phyloP scores from a whole-genome alignment of 2,329 filamentous ascomycete species.

The Exophiala lecanii-corni region DNA sequence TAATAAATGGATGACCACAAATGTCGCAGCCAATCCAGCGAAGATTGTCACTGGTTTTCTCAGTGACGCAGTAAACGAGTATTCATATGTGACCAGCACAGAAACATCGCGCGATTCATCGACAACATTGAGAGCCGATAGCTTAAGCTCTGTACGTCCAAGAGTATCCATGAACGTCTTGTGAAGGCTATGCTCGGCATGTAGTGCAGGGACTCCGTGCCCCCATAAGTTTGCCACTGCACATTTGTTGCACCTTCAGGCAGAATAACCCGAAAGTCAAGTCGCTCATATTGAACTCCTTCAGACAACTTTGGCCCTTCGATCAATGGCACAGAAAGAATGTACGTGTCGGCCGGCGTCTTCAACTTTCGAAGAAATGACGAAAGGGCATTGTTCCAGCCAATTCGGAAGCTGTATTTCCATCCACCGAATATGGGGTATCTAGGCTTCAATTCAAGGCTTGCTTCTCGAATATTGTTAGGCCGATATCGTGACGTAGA shows the following conservation, averaged over 20 bases:
- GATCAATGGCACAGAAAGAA: conserved; percentile 86
- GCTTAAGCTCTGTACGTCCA: conserved; percentile 74
- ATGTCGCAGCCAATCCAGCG: conserved; percentile 66
- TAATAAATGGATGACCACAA: conserved; percentile 68
- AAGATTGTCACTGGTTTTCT: conserved; percentile 86
- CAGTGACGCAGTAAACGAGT: conserved; percentile 67
- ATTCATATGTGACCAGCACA: conserved; percentile 70
- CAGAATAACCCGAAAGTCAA: conserved; percentile 76
- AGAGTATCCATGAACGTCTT: conserved; percentile 91
- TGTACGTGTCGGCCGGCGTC: conserved; percentile 61
- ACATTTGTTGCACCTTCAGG: conserved; percentile 76
- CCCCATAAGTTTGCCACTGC: conserved; percentile 67
- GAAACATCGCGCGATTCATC: conserved; percentile 80
- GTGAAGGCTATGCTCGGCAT: conserved; percentile 60
- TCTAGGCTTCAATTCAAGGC: conserved; percentile 83
- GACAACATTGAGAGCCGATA: conserved; percentile 80
- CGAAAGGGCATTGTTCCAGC: conserved; percentile 85
- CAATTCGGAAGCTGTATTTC: conserved; percentile 96
- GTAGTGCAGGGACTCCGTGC: conserved; percentile 69
- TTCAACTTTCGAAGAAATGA: conserved; percentile 65
- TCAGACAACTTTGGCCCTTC: conserved; percentile 84
- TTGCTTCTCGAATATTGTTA: conserved; percentile 62
- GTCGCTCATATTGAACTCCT: conserved; percentile 77
- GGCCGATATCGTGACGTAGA: conserved; percentile 83
- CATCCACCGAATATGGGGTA: conserved; percentile 97